These are phyloP conservation scores for Taxillus chinensis DNA, from an alignment of 164 flowering plant species.

Conservation along the genomic window DNA sequence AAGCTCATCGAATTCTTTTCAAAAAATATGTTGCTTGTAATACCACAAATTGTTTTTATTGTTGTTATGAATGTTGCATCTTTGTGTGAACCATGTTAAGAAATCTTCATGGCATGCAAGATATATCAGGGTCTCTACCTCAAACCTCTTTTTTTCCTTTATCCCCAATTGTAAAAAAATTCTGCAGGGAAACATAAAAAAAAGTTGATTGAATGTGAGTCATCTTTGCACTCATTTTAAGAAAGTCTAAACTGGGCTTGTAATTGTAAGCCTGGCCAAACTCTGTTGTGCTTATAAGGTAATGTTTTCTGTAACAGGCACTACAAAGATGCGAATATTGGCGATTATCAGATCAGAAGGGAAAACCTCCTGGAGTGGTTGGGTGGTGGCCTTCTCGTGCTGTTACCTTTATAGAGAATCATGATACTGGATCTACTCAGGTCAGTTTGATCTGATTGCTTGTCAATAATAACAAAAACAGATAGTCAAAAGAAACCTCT, in stretches of 20 bases:
- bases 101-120: neutral
- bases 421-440: constrained; percentile 99
- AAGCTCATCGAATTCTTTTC: neutral
- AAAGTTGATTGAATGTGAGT: too few species aligned
- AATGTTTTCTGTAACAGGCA: constrained; percentile 29
- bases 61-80: neutral
- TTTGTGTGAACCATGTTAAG: neutral
- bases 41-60: too few species aligned
- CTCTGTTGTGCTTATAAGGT: too few species aligned
- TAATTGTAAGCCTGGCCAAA: too few species aligned
- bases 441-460: constrained; percentile 18
- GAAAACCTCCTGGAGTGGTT: constrained; percentile 96
- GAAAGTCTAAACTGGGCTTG: too few species aligned
- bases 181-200: too few species aligned
- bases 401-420: constrained; percentile 96
- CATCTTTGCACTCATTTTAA: too few species aligned
- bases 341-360: constrained; percentile 83
- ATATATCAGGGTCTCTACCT: neutral
- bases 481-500: too few species aligned
- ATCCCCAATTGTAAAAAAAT: too few species aligned
- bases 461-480: too few species aligned
- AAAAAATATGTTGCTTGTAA: neutral
- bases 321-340: constrained; percentile 88
- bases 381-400: constrained; percentile 99
- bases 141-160: neutral